These are phyloP conservation scores for Scedosporium dehoogii DNA, from an alignment of 2,329 filamentous ascomycete genomes.

Conservation along the genomic window DNA sequence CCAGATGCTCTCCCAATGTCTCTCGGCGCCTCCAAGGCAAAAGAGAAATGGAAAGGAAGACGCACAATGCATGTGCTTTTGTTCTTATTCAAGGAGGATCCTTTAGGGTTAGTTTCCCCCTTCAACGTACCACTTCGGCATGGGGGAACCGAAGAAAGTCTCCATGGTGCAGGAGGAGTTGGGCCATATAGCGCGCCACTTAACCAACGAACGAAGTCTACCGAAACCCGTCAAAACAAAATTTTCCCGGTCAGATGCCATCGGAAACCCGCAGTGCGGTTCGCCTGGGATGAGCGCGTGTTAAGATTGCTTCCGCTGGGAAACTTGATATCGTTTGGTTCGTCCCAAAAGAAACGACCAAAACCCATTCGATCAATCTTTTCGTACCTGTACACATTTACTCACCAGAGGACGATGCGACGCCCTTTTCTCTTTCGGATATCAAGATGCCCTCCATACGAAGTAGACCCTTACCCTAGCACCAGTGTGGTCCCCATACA, in stretches of 20 bases:
- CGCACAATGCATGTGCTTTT: too few relatives aligned
- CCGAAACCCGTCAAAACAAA: neutral
- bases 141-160: neutral
- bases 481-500: neutral
- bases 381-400: too few relatives aligned
- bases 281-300: too few relatives aligned
- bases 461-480: neutral
- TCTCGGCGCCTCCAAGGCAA: neutral
- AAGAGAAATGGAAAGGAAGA: neutral
- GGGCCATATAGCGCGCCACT: neutral
- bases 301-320: too few relatives aligned
- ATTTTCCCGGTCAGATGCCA: too few relatives aligned
- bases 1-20: too few relatives aligned
- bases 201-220: neutral
- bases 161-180: neutral
- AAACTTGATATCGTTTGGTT: too few relatives aligned
- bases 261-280: too few relatives aligned
- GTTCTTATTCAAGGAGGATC: too few relatives aligned
- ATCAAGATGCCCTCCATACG: neutral
- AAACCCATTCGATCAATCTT: too few relatives aligned
- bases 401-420: too few relatives aligned
- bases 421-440: neutral
- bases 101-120: neutral
- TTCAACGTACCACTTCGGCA: neutral
- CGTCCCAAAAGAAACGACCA: too few relatives aligned